These are phyloP conservation scores for Quercus gilva DNA, from an alignment of 306 rosid species.

Conservation along the genomic window DNA sequence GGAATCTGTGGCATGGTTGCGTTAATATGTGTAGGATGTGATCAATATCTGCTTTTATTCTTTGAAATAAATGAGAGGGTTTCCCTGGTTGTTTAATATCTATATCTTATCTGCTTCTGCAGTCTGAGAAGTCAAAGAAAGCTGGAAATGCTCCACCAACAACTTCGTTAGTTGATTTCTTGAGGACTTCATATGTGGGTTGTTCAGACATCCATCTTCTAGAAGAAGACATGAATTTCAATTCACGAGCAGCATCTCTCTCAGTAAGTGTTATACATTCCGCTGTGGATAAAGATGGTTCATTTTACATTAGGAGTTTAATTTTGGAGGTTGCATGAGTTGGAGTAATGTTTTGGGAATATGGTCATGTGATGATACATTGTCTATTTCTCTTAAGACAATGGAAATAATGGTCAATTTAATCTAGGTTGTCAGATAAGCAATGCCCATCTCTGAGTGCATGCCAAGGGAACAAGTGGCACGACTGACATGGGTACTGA, in stretches of 20 bases:
- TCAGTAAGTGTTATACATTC: constrained; percentile 43
- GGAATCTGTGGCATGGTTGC: neutral
- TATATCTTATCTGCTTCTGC: constrained; percentile 22
- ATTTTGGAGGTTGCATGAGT: neutral
- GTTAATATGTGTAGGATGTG: neutral
- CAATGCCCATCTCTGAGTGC: neutral
- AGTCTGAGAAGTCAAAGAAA: constrained; percentile 86
- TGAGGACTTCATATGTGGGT: constrained; percentile 64
- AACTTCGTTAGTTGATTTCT: constrained; percentile 60
- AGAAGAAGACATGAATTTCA: constrained; percentile 78
- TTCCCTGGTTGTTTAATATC: constrained; percentile 3
- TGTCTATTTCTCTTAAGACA: neutral
- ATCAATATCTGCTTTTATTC: constrained; percentile 10
- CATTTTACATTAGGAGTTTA: neutral
- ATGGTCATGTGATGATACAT: neutral
- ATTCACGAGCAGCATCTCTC: constrained; percentile 67
- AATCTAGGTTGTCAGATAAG: neutral
- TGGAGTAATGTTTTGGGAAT: neutral
- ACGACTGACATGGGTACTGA: neutral
- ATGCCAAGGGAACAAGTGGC: neutral
- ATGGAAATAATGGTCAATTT: neutral
- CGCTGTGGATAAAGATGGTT: neutral
- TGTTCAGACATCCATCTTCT: constrained; percentile 69
- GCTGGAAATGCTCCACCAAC: constrained; percentile 80
- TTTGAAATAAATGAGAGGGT: neutral